phyloP scores from a whole-genome alignment of 192 early-diverging fungal genomes.

The Coemansia reversa region DNA sequence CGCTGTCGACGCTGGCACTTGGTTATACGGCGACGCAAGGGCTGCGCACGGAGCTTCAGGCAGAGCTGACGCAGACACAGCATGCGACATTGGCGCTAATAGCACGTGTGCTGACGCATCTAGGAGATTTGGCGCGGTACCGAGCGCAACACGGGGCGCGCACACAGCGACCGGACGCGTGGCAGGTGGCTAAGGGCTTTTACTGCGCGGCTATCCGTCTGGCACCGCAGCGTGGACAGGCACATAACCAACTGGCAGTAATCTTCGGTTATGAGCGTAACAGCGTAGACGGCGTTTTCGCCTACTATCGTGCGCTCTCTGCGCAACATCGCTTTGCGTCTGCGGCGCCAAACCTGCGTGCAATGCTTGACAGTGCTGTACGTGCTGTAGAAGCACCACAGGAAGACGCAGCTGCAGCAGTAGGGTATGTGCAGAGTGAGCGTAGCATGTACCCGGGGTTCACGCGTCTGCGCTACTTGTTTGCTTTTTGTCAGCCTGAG shows the following conservation, averaged over 20 bases:
- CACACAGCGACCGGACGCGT: constrained; percentile 9
- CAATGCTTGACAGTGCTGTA: constrained; percentile 32
- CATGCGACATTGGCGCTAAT: constrained; percentile 33
- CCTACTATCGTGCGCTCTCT: constrained; percentile 46
- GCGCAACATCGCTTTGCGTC: constrained; percentile 26
- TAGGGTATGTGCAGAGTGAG: constrained; percentile 27
- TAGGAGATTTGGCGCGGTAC: constrained; percentile 49
- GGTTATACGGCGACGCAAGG: constrained; percentile 35
- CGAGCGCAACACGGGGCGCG: constrained; percentile 29
- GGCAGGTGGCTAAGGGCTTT: constrained; percentile 47
- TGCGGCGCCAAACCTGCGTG: constrained; percentile 37
- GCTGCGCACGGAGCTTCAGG: constrained; percentile 33
- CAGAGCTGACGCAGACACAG: constrained; percentile 25
- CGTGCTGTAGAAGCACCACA: constrained; percentile 15
- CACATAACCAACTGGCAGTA: constrained; percentile 51
- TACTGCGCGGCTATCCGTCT: constrained; percentile 39
- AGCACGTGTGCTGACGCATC: constrained; percentile 31
- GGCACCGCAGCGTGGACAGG: constrained; percentile 49
- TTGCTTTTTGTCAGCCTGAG: constrained; percentile 24
- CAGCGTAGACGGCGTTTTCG: constrained; percentile 30
- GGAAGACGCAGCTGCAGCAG: background rate
- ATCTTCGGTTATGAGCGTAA: constrained; percentile 42
- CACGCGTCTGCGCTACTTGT: constrained; percentile 40
- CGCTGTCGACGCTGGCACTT: constrained; percentile 26
- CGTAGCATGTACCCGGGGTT: constrained; percentile 27